Conservation (phyloP, 805 yeast species). For the Sporopachydermia quercuum region DNA sequence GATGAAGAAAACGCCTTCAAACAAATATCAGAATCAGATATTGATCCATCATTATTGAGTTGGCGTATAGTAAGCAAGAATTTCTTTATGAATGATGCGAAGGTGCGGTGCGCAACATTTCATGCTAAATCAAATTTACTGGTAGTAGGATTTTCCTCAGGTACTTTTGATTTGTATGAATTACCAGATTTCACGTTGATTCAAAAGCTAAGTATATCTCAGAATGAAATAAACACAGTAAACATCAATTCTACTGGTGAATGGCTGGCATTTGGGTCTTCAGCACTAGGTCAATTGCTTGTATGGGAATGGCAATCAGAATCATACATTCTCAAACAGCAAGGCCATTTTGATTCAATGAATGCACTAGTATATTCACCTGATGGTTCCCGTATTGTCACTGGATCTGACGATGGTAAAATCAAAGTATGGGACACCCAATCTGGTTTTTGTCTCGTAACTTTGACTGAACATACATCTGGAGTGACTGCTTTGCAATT, state of each 20-base stretch:
- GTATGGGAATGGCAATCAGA: conserved; percentile 99
- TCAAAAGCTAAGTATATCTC: conserved; percentile 87
- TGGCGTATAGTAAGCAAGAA: conserved; percentile 80
- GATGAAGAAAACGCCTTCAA: conserved; percentile 29
- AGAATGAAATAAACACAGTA: conserved; percentile 74
- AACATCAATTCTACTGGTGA: conserved; percentile 75
- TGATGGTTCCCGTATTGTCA: conserved; percentile 82
- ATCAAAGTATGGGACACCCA: conserved; percentile 91
- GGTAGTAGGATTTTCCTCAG: conserved; percentile 81
- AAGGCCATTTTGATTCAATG: conserved; percentile 89
- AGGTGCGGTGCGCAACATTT: conserved; percentile 70
- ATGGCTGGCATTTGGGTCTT: conserved; percentile 93
- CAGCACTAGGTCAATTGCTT: conserved; percentile 78
- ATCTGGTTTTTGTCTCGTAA: conserved; percentile 85
- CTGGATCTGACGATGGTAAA: conserved; percentile 94
- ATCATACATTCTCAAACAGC: conserved; percentile 87
- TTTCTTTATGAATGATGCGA: conserved; percentile 55
- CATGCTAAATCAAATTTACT: conserved; percentile 56
- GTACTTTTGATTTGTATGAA: conserved; percentile 86
- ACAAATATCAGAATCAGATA: conserved; percentile 23
- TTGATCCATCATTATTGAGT: conserved; percentile 26
- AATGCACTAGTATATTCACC: conserved; percentile 81
- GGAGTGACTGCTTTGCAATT: conserved; percentile 81
- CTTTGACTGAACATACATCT: conserved; percentile 82
- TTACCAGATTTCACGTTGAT: conserved; percentile 64